Conservation (phyloP, 805 yeast genomes). For the Metschnikowia koreensis region DNA sequence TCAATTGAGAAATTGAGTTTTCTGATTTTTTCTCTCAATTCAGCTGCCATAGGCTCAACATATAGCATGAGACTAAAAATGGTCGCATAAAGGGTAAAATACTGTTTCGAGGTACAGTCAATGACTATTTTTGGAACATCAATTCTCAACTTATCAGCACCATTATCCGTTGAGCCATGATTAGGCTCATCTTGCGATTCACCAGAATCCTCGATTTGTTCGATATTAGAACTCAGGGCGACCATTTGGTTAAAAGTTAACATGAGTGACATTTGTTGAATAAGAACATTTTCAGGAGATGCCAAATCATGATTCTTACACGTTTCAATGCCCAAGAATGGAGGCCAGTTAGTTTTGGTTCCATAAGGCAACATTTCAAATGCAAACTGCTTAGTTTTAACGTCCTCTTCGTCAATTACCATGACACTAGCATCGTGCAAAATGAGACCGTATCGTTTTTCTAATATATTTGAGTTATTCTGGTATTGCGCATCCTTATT, state of each 20-base stretch:
- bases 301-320: slow-evolving; percentile 51
- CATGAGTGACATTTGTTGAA: slow-evolving; percentile 62
- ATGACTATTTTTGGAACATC: slow-evolving; percentile 71
- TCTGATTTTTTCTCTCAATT: slow-evolving; percentile 56
- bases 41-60: slow-evolving; percentile 65
- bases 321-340: slow-evolving; percentile 78
- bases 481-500: slow-evolving; percentile 31
- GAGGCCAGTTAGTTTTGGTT: slow-evolving; percentile 71
- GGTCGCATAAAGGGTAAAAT: slow-evolving; percentile 62
- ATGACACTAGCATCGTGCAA: slow-evolving; percentile 70
- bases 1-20: slow-evolving; percentile 70
- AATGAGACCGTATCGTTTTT: slow-evolving; percentile 68
- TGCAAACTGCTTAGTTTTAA: slow-evolving; percentile 31
- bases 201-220: slow-evolving; percentile 11
- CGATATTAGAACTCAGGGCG: slow-evolving; percentile 25
- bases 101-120: slow-evolving; percentile 71
- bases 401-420: slow-evolving; percentile 54
- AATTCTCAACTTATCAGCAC: slow-evolving; percentile 45
- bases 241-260: slow-evolving; percentile 51
- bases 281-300: slow-evolving; percentile 48
- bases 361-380: slow-evolving; percentile 60
- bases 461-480: slow-evolving; percentile 41
- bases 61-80: slow-evolving; percentile 64
- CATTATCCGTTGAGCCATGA: slow-evolving; percentile 1
- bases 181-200: not conserved